Evolutionary conservation across 2,329 filamentous ascomycete species (phyloP).

Genomic region (Claviceps capensis): DNA sequence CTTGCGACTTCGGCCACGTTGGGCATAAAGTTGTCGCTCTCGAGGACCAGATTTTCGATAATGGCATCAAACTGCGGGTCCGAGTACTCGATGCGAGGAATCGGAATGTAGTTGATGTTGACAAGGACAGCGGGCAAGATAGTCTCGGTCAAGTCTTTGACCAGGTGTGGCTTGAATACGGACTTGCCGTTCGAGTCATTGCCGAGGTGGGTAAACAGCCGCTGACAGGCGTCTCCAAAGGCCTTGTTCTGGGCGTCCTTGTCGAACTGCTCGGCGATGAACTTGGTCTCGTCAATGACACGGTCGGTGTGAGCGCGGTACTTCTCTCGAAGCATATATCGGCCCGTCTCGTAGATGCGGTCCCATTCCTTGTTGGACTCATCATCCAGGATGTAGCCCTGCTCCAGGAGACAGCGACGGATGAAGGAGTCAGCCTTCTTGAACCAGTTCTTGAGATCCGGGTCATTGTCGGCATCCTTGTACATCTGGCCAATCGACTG

Average conservation of each 20-base stretch:
- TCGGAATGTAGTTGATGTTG: constrained; percentile 75
- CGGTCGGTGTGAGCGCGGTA: constrained; percentile 79
- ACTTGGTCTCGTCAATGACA: constrained; percentile 80
- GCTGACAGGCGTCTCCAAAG: constrained; percentile 63
- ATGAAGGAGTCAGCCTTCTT: constrained; percentile 63
- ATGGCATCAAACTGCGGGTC: constrained; percentile 76
- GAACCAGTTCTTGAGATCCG: constrained; percentile 85
- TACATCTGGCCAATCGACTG: constrained; percentile 78
- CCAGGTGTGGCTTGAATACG: constrained; percentile 79
- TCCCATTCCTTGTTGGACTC: constrained; percentile 71
- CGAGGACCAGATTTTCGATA: constrained; percentile 87
- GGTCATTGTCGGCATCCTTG: constrained; percentile 70
- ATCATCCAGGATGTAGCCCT: constrained; percentile 83
- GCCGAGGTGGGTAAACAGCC: constrained; percentile 78
- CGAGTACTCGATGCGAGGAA: constrained; percentile 86
- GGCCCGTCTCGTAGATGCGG: constrained; percentile 68
- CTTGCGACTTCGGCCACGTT: constrained; percentile 79
- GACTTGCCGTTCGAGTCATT: constrained; percentile 74
- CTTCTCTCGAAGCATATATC: constrained; percentile 75
- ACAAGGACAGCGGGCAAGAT: constrained; percentile 76
- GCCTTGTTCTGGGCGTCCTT: constrained; percentile 73
- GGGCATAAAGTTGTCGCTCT: constrained; percentile 93
- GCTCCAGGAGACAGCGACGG: constrained; percentile 70
- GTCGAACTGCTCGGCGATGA: constrained; percentile 79
- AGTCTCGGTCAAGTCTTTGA: constrained; percentile 79